Percentiles rank a stretch among this genome's conserved stretches.
These are phyloP conservation scores for Flaveria linearis DNA, from an alignment of 129 eudicot species.

Conservation along the genomic window DNA sequence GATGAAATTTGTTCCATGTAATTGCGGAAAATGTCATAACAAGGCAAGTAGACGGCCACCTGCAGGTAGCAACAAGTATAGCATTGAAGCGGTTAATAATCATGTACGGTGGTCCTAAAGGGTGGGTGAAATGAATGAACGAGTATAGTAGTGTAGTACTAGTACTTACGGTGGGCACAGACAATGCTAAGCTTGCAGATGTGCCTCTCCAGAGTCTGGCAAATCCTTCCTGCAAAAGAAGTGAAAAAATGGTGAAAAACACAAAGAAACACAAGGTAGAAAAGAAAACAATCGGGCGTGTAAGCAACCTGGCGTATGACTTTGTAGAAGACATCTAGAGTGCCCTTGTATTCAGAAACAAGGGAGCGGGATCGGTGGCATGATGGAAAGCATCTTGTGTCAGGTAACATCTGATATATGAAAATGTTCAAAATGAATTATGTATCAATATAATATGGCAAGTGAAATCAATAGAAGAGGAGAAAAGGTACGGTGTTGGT, in stretches of 20 bases:
- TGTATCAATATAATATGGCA: too few relatives aligned
- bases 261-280: too few relatives aligned
- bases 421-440: too few relatives aligned
- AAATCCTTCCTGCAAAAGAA: slow-evolving; percentile 56
- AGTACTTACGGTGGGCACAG: slow-evolving; percentile 73
- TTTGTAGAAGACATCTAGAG: slow-evolving; percentile 78
- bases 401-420: too few relatives aligned
- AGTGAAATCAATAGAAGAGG: too few relatives aligned
- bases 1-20: slow-evolving; percentile 60
- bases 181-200: slow-evolving; percentile 83
- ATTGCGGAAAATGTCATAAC: slow-evolving; percentile 76
- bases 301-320: slow-evolving; percentile 42
- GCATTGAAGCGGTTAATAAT: background rate
- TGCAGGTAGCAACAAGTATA: slow-evolving; percentile 11
- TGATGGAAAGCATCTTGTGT: slow-evolving; percentile 46
- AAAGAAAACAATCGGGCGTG: too few relatives aligned
- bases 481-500: too few relatives aligned
- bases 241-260: too few relatives aligned
- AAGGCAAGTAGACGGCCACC: slow-evolving; percentile 94
- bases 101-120: too few relatives aligned
- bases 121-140: too few relatives aligned
- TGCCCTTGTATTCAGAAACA: slow-evolving; percentile 62
- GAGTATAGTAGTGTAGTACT: too few relatives aligned
- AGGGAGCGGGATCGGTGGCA: slow-evolving; percentile 17
- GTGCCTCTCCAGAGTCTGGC: slow-evolving; percentile 89